A percentile compares a stretch with the other conserved stretches of the same genome.
phyloP scores from a whole-genome alignment of 2,329 filamentous ascomycete genomes.

The Fusarium buharicum region DNA sequence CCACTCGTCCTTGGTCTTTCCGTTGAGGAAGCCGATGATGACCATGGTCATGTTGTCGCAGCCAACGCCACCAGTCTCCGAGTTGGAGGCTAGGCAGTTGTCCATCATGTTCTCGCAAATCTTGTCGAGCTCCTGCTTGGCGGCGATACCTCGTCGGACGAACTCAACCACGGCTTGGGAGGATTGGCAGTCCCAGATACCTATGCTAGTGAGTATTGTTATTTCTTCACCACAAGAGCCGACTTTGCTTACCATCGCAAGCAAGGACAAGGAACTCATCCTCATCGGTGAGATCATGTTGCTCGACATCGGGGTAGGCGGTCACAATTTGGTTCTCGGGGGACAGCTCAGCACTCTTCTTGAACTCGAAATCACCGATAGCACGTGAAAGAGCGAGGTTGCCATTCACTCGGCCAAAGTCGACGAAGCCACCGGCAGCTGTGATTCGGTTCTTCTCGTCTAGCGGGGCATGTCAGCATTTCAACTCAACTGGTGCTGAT shows the following conservation, averaged over 20 bases:
- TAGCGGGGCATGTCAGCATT: conserved; percentile 52
- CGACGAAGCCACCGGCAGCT: conserved; percentile 95
- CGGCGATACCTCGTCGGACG: conserved; percentile 93
- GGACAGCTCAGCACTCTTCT: conserved; percentile 95
- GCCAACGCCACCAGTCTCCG: conserved; percentile 95
- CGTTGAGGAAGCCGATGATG: conserved; percentile 87
- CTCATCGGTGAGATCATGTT: conserved; percentile 89
- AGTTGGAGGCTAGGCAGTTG: conserved; percentile 97
- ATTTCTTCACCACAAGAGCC: conserved; percentile 9
- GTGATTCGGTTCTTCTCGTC: conserved; percentile 96
- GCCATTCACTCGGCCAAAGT: conserved; percentile 98
- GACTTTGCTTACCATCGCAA: conserved; percentile 78
- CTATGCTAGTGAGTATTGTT: conserved; percentile 59
- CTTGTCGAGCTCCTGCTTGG: conserved; percentile 91
- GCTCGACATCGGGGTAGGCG: conserved; percentile 91
- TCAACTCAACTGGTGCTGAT: conserved; percentile 28
- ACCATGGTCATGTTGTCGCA: conserved; percentile 99
- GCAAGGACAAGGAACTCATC: conserved; percentile 96
- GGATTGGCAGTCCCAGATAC: conserved; percentile 99
- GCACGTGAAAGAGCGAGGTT: conserved; percentile 96
- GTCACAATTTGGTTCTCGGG: conserved; percentile 99
- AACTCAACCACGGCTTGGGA: conserved; percentile 98
- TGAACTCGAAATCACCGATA: conserved; percentile 99
- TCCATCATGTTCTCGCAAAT: conserved; percentile 99
- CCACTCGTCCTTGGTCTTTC: conserved; percentile 96